These are phyloP conservation scores for Calonectria hawksworthii DNA, from an alignment of 2,329 filamentous ascomycete genomes.

Conservation along the genomic window DNA sequence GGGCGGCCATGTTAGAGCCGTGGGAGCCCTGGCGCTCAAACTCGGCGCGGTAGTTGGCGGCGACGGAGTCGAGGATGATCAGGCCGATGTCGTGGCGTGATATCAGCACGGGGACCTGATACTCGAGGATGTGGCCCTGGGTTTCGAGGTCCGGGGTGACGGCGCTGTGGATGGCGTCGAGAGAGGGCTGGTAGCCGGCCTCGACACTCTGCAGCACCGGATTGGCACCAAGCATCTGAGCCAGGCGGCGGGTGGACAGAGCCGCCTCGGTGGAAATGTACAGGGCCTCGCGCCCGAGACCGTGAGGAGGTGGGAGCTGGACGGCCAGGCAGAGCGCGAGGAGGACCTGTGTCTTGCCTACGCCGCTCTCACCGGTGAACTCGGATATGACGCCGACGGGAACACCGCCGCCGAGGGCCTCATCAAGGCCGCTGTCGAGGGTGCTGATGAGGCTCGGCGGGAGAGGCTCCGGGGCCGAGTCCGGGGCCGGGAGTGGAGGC, in stretches of 20 bases:
- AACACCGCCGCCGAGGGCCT: conserved; percentile 80
- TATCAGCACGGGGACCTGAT: conserved; percentile 90
- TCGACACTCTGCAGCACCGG: conserved; percentile 64
- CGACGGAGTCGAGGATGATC: conserved; percentile 90
- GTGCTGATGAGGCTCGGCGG: conserved; percentile 74
- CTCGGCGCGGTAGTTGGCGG: conserved; percentile 95
- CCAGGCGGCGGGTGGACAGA: conserved; percentile 84
- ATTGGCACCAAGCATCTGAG: conserved; percentile 81
- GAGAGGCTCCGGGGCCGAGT: conserved; percentile 4
- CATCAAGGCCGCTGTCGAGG: conserved; percentile 81
- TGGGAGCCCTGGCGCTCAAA: conserved; percentile 73
- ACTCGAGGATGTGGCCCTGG: conserved; percentile 94
- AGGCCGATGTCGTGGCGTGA: conserved; percentile 83
- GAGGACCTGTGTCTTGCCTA: conserved; percentile 95
- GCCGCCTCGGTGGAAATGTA: conserved; percentile 96
- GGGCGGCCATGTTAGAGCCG: conserved; percentile 76
- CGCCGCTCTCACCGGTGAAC: conserved; percentile 92
- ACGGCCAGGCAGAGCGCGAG: conserved; percentile 86
- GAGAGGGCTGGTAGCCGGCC: conserved; percentile 64
- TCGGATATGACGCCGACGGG: conserved; percentile 87
- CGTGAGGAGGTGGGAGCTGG: conserved; percentile 82
- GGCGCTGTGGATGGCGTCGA: conserved; percentile 84
- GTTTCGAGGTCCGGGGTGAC: conserved; percentile 91
- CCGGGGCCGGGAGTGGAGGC: conserved; percentile 10
- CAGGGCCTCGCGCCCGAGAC: conserved; percentile 80